Evolutionary conservation across 2,329 filamentous ascomycete species (phyloP).

Genomic region (Diplodia corticola): DNA sequence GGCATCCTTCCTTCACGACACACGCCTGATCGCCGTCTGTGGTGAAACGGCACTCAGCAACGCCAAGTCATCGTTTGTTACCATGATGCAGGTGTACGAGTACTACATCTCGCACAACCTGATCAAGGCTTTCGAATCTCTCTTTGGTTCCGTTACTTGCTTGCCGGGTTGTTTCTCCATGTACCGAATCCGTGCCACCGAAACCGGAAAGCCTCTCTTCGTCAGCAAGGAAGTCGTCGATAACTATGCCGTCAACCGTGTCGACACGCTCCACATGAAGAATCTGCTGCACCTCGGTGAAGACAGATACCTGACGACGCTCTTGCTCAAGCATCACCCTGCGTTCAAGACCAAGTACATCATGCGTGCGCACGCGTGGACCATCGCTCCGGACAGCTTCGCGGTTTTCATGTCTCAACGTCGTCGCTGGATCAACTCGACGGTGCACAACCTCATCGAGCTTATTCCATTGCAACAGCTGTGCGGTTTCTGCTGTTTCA

Average conservation of each 20-base stretch:
- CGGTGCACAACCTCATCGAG: constrained; percentile 95
- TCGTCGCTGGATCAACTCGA: constrained; percentile 99
- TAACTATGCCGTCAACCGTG: constrained; percentile 85
- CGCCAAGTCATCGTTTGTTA: constrained; percentile 87
- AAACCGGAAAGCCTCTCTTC: constrained; percentile 93
- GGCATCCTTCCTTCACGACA: constrained; percentile 85
- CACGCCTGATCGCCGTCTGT: constrained; percentile 87
- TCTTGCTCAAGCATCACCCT: constrained; percentile 87
- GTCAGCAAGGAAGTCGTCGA: constrained; percentile 91
- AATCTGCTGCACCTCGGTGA: constrained; percentile 95
- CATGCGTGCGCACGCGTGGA: constrained; percentile 89
- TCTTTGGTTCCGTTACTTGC: constrained; percentile 97
- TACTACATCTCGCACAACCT: constrained; percentile 99
- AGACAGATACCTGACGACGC: constrained; percentile 93
- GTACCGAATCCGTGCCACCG: constrained; percentile 94
- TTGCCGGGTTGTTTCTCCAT: constrained; percentile 98
- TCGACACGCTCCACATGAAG: constrained; percentile 98
- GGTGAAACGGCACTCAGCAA: constrained; percentile 94
- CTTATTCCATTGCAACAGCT: constrained; percentile 90
- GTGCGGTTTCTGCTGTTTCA: constrained; percentile 99
- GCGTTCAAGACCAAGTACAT: constrained; percentile 99
- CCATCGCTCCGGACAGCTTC: constrained; percentile 94
- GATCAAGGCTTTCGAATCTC: constrained; percentile 92
- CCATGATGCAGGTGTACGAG: constrained; percentile 99
- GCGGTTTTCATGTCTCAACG: constrained; percentile 94